Base-by-base conservation (phyloP, 139 green algal genomes). In the Chlorella sp. region DNA sequence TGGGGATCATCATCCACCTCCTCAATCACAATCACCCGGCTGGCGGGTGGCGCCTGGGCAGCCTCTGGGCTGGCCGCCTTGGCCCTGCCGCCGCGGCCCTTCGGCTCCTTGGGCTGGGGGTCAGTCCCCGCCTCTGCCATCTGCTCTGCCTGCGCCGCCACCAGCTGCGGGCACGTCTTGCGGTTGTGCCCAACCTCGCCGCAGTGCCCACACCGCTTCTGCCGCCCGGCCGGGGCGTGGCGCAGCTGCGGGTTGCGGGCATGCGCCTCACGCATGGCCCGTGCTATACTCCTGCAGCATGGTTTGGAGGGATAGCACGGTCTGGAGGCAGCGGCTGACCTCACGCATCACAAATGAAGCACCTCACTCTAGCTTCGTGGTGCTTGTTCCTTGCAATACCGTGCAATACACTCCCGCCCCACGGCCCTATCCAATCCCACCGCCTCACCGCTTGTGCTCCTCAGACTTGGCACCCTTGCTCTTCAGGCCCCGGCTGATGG, bases 161-260 rank as follows among this genome's bases (percentile, higher is more conserved):
- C 23, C 62, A 84, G 65, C 75, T 89, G 84, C 12, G 87, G 87
- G 70, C 87, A 91, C 4, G 57, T 73, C 32, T 64, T 62, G 6
- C 60, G 76, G 73, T 87, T 91, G 85, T 91, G 87, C 12, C 87
- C 87, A 69, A 47, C 26, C 75, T 78, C 17, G 5, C 74, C 76
- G 76, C 84, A 88, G 67, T 88, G 36, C 21, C 75, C 68, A 30
- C 84, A 88, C 47, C 36, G 41, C 83, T 93, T 93, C 39, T 80
- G 63, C 32, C 28, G 34, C 1, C 74, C 67, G 39, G 62, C 87
- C 0, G 82, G 41, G 23, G 60, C 65, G 36, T 63, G 55, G 36
- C 88, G 81, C 74, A 88, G 72, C 47, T 57, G 34, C 18, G 86
- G 86, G 74, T 90, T 72, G 9, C 34, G 55, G 1, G 86, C 74